A percentile compares a stretch with the other conserved stretches of the same genome.
These are phyloP conservation scores for Rhytidiadelphus loreus DNA, from an alignment of 225 moss, liverwort and hornwort genomes.

Conservation along the genomic window DNA sequence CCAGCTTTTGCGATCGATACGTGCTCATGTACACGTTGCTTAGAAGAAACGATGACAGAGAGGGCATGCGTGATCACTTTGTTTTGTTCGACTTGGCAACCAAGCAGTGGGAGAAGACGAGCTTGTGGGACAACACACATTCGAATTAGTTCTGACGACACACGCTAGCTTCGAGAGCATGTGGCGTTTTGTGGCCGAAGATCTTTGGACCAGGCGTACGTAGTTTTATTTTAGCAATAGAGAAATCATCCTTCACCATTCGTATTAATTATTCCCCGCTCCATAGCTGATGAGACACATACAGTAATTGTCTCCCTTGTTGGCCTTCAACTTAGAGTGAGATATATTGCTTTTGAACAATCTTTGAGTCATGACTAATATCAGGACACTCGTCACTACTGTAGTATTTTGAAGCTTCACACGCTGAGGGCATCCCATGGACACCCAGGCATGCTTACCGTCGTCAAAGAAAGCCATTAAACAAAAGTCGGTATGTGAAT, in stretches of 20 bases:
- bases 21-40: background rate
- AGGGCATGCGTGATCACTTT: background rate
- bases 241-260: background rate
- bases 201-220: background rate
- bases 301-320: background rate
- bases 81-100: background rate
- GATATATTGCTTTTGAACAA: background rate
- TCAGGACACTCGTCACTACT: background rate
- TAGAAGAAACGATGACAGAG: no score
- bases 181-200: background rate
- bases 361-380: background rate
- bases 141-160: no score
- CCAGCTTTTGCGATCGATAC: background rate
- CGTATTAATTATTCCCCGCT: no score
- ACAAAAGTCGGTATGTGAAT: background rate
- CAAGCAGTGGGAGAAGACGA: background rate
- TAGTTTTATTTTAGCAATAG: background rate
- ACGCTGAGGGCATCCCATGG: background rate
- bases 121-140: background rate
- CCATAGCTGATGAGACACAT: background rate
- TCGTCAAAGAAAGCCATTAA: background rate
- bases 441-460: no score
- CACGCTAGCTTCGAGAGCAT: no score
- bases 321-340: no score
- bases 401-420: background rate